Percentiles rank a stretch among this genome's conserved stretches.
phyloP scores from a whole-genome alignment of 139 green algal genomes.

The Trebouxia sp. region DNA sequence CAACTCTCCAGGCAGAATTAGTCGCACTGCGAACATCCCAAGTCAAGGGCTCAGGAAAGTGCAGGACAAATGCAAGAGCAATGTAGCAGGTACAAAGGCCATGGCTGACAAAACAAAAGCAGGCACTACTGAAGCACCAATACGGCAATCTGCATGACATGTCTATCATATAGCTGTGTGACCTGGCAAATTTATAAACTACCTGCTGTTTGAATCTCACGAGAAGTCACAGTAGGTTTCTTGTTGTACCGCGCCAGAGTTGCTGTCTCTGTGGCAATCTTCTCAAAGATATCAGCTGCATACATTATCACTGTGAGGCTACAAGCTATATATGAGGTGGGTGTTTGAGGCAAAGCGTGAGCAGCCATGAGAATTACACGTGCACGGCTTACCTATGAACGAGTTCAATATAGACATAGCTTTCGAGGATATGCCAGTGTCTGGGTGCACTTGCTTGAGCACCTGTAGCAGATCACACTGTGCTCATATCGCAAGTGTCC shows the following conservation, averaged over 20 bases:
- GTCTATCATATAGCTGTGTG: too few species aligned
- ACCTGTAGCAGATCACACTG: neutral
- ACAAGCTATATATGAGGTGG: too few species aligned
- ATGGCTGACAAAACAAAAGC: too few species aligned
- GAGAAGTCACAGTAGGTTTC: conserved; percentile 82
- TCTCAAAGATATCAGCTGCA: conserved; percentile 78
- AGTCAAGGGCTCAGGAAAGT: neutral
- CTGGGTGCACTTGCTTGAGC: conserved; percentile 80
- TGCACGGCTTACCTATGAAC: conserved; percentile 64
- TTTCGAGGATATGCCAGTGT: conserved; percentile 96
- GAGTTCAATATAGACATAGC: conserved; percentile 99
- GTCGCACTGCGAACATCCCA: neutral
- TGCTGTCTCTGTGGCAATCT: conserved; percentile 79
- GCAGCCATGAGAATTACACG: too few species aligned
- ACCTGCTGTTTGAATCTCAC: conserved; percentile 84
- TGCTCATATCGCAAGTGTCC: too few species aligned
- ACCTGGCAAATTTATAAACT: too few species aligned
- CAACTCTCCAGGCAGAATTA: conserved; percentile 67
- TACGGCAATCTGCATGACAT: neutral
- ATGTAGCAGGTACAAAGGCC: too few species aligned
- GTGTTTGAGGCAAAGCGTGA: too few species aligned
- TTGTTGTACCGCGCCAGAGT: conserved; percentile 63
- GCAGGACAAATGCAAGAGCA: neutral
- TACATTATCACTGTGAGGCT: neutral
- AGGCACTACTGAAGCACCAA: too few species aligned